Conservation (phyloP, 176 grass and related monocot species). For the Avena atlantica region DNA sequence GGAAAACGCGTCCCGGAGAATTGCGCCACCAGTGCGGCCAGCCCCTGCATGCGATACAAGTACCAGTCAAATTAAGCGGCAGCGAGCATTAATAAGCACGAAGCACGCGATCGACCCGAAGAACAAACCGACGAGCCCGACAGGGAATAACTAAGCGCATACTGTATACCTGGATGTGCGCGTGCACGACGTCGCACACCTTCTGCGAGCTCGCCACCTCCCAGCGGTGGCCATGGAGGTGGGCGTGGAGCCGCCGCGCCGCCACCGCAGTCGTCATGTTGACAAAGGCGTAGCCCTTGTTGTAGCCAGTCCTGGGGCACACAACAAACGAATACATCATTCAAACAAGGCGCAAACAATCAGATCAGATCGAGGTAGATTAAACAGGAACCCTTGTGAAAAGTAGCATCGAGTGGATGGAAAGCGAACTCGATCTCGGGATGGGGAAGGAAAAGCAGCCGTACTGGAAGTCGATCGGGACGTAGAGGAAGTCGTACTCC, state of each 20-base stretch:
- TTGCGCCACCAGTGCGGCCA: not conserved
- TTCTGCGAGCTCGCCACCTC: conserved; percentile 28
- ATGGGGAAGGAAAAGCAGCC: not conserved
- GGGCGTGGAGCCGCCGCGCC: conserved; percentile 40
- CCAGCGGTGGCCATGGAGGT: conserved; percentile 50
- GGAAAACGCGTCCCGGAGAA: conserved; percentile 41
- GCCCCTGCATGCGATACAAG: conserved; percentile 43
- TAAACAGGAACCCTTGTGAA: not conserved
- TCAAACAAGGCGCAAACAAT: not conserved
- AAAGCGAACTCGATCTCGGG: not conserved
- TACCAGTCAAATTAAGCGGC: not conserved
- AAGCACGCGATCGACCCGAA: not conserved
- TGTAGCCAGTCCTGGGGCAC: not conserved
- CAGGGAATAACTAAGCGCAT: not conserved
- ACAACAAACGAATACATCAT: not conserved
- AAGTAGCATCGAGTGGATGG: not conserved
- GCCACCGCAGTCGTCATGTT: conserved; percentile 60
- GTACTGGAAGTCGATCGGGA: conserved; percentile 66
- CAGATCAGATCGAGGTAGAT: not conserved
- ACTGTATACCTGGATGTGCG: conserved; percentile 52
- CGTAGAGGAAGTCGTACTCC: conserved; percentile 61
- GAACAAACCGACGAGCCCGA: not conserved
- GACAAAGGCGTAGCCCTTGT: conserved; percentile 32
- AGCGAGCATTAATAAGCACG: not conserved
- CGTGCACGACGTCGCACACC: conserved; percentile 58